Evolutionary conservation across 1,284 basidiomycete genomes (phyloP), one percentile per base, ranked within the genome.

Genomic region (Vanrija sp.): DNA sequence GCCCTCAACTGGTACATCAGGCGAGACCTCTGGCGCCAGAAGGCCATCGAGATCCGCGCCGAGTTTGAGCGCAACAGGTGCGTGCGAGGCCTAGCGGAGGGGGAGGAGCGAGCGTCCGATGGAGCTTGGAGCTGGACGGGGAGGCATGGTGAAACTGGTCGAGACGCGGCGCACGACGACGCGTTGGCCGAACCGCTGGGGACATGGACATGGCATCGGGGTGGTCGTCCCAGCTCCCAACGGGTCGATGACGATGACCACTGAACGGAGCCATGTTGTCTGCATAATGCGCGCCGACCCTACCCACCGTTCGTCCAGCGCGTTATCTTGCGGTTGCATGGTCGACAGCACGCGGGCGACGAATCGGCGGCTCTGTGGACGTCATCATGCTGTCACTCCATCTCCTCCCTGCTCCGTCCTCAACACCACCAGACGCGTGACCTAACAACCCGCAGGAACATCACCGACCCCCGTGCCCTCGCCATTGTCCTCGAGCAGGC

Each of bases 51-150:
- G 74, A 91, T 96, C 66, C 81, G 93, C 58, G 91, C 92, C 61
- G 86, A 92, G 75, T 97, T 97, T 74, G 93, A 97, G 79, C 79
- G 82, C 64, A 91, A 96, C 81, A 83, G 89, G 91, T 92, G 73
- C 63, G 86, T 76, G 19, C 23, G 12, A 3, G 46, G 28, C 28
- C 6, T 28, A 8, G 16, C 16, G 23, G 50, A 16, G n/a, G 29
- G 26, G 19, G 16, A 6, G 18, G n/a, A 28, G 18, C 39, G 23
- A 3, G 47, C 16, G 40, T 21, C 12, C 6, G 14, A 25, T 18
- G 7, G 5, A 15, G 43, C 26, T 9, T 14, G 28, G 46, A 46
- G 29, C 5, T 5, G 48, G 49, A 18, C 15, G 25, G 16, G 28
- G 39, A 28, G 19, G n/a, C 15, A 42, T n/a, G 26, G 29, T 3